Percentiles rank a stretch among this genome's conserved stretches.
Conservation (phyloP, 1,284 basidiomycete species). For the Ceraceosorus bombacis region DNA sequence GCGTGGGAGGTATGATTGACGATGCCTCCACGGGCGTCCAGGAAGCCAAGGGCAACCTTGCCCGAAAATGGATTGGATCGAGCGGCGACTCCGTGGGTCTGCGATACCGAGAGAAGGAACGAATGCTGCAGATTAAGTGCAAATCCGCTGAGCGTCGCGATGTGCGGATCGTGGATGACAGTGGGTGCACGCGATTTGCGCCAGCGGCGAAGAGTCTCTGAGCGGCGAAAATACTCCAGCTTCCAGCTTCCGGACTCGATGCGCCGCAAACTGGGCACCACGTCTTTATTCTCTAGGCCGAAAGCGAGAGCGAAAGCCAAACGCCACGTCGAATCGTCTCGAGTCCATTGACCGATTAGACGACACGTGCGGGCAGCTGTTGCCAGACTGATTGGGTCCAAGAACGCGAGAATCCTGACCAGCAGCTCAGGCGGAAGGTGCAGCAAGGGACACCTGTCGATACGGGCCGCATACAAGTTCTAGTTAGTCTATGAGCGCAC, state of each 20-base stretch:
- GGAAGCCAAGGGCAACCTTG: conserved; percentile 60
- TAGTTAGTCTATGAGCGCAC: no score
- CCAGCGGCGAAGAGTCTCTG: conserved; percentile 59
- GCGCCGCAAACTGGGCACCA: conserved; percentile 53
- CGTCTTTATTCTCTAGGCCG: conserved; percentile 61
- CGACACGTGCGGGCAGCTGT: conserved; percentile 58
- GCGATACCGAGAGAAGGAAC: conserved; percentile 57
- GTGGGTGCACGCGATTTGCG: conserved; percentile 59
- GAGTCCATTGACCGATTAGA: conserved; percentile 60
- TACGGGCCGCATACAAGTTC: no score
- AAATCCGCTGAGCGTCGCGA: conserved; percentile 36
- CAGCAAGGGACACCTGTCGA: neutral
- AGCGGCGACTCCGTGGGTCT: conserved; percentile 61
- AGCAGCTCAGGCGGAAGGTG: conserved; percentile 64
- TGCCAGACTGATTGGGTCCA: conserved; percentile 62
- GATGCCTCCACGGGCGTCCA: conserved; percentile 58
- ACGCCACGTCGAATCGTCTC: conserved; percentile 72
- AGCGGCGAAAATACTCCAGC: conserved; percentile 33
- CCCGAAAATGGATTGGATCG: conserved; percentile 65
- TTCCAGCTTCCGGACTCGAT: conserved; percentile 51
- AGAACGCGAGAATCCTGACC: conserved; percentile 68
- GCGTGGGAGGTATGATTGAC: neutral
- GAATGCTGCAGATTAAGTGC: conserved; percentile 54
- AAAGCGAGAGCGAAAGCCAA: conserved; percentile 69
- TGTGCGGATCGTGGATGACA: conserved; percentile 48